phyloP scores from a whole-genome alignment of 2,329 filamentous ascomycete genomes.

The Metarhizium anisopliae region DNA sequence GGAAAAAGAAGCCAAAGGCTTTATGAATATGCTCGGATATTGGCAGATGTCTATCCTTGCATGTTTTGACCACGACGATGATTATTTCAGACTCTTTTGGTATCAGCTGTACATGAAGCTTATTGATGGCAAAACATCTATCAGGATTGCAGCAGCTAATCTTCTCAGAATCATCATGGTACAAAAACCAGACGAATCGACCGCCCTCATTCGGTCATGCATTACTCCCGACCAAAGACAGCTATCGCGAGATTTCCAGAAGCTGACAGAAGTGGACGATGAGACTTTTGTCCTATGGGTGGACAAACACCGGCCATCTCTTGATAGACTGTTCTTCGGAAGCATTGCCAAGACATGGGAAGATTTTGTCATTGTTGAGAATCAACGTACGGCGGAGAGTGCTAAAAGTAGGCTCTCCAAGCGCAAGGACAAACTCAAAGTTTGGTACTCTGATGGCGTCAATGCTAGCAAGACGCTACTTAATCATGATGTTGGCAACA shows the following conservation, averaged over 20 bases:
- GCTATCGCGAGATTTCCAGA: slow-evolving; percentile 69
- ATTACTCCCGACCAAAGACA: slow-evolving; percentile 62
- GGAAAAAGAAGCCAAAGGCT: slow-evolving; percentile 55
- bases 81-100: slow-evolving; percentile 77
- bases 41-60: slow-evolving; percentile 91
- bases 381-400: slow-evolving; percentile 68
- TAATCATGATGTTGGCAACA: slow-evolving; percentile 79
- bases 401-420: slow-evolving; percentile 61
- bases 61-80: slow-evolving; percentile 67
- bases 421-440: slow-evolving; percentile 71
- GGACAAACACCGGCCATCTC: slow-evolving; percentile 65
- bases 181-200: slow-evolving; percentile 80
- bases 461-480: slow-evolving; percentile 62
- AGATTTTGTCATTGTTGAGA: slow-evolving; percentile 75
- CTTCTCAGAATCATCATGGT: slow-evolving; percentile 89
- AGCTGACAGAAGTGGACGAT: slow-evolving; percentile 80
- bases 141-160: slow-evolving; percentile 70
- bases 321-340: slow-evolving; percentile 77
- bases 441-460: slow-evolving; percentile 66
- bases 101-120: slow-evolving; percentile 90
- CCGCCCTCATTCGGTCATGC: slow-evolving; percentile 62
- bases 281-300: slow-evolving; percentile 84
- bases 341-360: slow-evolving; percentile 80
- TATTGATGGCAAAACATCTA: slow-evolving; percentile 56
- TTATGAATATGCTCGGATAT: slow-evolving; percentile 81